These are phyloP conservation scores for Fagus sylvatica DNA, from an alignment of 306 rosid species.

Conservation along the genomic window DNA sequence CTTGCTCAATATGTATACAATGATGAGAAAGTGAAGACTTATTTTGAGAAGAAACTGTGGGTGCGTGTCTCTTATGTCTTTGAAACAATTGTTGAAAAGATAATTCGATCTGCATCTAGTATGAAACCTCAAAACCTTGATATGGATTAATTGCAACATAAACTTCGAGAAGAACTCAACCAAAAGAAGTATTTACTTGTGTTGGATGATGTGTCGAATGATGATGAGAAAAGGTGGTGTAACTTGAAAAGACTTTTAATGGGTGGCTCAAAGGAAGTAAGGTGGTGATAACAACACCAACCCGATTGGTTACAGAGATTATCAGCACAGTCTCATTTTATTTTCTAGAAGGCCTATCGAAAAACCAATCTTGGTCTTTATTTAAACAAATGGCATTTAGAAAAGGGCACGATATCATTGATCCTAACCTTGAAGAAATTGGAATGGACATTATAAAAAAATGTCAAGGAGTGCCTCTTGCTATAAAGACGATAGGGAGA, in stretches of 20 bases:
- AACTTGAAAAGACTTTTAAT: background rate
- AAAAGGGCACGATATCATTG: background rate
- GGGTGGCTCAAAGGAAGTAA: background rate
- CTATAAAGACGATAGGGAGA: background rate
- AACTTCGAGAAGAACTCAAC: background rate
- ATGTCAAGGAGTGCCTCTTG: slow-evolving; percentile 2
- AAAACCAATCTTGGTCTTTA: background rate
- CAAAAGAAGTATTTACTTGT: background rate
- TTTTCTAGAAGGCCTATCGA: background rate
- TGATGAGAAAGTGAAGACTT: too few relatives aligned
- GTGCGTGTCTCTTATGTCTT: background rate
- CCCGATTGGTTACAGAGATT: background rate
- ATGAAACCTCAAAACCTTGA: background rate
- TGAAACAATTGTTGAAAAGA: background rate
- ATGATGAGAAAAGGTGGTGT: background rate
- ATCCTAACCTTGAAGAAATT: background rate
- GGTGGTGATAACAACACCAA: slow-evolving; percentile 6
- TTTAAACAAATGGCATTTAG: too few relatives aligned
- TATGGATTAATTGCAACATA: too few relatives aligned
- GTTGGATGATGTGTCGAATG: background rate
- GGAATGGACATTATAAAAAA: background rate
- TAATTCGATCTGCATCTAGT: background rate
- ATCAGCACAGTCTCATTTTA: background rate
- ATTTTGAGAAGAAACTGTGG: too few relatives aligned
- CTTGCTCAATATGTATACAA: background rate